phyloP scores from a whole-genome alignment of 2,329 filamentous ascomycete species.

The Paecilomyces formosus region DNA sequence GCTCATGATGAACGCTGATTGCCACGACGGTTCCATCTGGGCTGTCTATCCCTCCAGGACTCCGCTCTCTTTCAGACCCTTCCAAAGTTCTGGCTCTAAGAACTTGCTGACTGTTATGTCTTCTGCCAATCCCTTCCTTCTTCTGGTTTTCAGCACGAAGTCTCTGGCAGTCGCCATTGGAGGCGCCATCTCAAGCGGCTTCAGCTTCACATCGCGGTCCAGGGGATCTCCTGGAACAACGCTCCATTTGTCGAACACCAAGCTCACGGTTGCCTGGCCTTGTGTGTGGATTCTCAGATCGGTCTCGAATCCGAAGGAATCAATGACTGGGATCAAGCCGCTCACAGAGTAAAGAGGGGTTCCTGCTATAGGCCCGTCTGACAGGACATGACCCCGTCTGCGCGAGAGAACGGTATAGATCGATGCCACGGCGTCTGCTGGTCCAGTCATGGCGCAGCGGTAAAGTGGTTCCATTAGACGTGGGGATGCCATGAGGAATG shows the following conservation, averaged over 20 bases:
- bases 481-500: conserved; percentile 93
- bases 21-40: not conserved
- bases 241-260: conserved; percentile 94
- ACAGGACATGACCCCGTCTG: conserved; percentile 82
- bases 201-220: conserved; percentile 73
- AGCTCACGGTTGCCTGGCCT: conserved; percentile 78
- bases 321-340: conserved; percentile 89
- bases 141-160: conserved; percentile 91
- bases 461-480: conserved; percentile 96
- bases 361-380: conserved; percentile 88
- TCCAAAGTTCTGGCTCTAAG: conserved; percentile 88
- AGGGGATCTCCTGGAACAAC: conserved; percentile 94
- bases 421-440: conserved; percentile 77
- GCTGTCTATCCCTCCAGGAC: conserved; percentile 57
- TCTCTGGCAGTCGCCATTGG: conserved; percentile 88
- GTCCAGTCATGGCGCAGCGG: conserved; percentile 84
- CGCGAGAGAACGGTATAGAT: conserved; percentile 88
- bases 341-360: conserved; percentile 89
- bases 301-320: conserved; percentile 96
- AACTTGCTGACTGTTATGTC: conserved; percentile 96
- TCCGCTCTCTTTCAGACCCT: conserved; percentile 79
- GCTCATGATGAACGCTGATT: not conserved
- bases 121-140: conserved; percentile 88
- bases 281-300: conserved; percentile 94
- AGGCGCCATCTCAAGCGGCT: conserved; percentile 78